These are phyloP conservation scores for Lentinula guzmanii DNA, from an alignment of 768 basidiomycete genomes.

Conservation along the genomic window DNA sequence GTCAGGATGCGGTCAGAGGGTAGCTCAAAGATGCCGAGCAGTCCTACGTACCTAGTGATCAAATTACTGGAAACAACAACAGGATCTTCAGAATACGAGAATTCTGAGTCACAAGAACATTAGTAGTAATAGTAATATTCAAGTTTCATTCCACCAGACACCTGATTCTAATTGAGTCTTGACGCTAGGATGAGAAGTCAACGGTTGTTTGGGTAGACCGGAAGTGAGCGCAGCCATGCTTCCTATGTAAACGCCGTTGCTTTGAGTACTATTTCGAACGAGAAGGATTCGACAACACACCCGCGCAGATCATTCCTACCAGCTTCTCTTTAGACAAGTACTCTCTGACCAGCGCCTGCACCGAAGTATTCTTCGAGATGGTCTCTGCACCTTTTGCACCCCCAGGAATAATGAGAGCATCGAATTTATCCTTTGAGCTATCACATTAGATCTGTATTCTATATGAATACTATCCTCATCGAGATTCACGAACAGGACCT, in stretches of 20 bases:
- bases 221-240: conserved; percentile 62
- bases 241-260: conserved; percentile 31
- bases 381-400: conserved; percentile 76
- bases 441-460: not conserved
- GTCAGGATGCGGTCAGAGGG: not conserved
- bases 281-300: conserved; percentile 23
- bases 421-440: conserved; percentile 48
- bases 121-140: not conserved
- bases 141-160: conserved; percentile 17
- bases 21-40: not conserved
- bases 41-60: conserved; percentile 59
- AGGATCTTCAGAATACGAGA: conserved; percentile 66
- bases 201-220: conserved; percentile 49
- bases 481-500: conserved; percentile 32
- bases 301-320: conserved; percentile 86
- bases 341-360: conserved; percentile 57
- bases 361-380: conserved; percentile 49
- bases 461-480: not conserved
- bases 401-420: conserved; percentile 70
- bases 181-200: conserved; percentile 80
- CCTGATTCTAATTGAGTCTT: conserved; percentile 51
- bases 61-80: conserved; percentile 71
- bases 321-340: conserved; percentile 50
- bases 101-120: conserved; percentile 27
- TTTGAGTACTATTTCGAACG: not conserved